Conservation (phyloP, 2,329 filamentous ascomycete genomes). For the Mollisiaceae sp. region DNA sequence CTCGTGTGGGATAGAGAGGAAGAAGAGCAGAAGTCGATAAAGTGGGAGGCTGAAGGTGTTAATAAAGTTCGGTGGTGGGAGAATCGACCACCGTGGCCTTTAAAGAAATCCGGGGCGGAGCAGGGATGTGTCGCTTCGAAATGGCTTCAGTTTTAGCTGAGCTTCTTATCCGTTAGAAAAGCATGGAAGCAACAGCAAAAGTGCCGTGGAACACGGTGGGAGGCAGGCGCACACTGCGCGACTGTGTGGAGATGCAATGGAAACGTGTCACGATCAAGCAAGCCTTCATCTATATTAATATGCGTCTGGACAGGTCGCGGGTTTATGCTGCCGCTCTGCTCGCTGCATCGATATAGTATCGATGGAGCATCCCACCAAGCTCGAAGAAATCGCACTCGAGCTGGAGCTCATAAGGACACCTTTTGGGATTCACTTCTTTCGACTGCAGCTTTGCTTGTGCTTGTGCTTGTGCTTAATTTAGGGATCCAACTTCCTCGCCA, state of each 20-base stretch:
- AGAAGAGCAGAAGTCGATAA: slow-evolving; percentile 14
- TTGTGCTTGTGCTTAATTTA: not conserved
- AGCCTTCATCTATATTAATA: slow-evolving; percentile 10
- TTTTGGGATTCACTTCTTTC: not conserved
- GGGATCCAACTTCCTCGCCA: not conserved
- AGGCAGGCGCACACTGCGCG: not conserved
- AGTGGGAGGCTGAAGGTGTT: slow-evolving; percentile 25
- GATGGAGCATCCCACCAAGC: not conserved
- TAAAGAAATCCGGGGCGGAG: slow-evolving; percentile 17
- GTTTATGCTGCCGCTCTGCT: slow-evolving; percentile 4
- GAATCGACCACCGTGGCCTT: slow-evolving; percentile 24
- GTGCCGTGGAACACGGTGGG: not conserved
- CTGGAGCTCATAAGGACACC: slow-evolving; percentile 3
- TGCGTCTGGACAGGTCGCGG: not conserved
- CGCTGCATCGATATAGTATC: not conserved
- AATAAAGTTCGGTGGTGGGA: slow-evolving; percentile 21
- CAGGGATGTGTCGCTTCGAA: not conserved
- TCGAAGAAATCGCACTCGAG: not conserved
- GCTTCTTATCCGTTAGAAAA: slow-evolving; percentile 9
- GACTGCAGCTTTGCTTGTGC: not conserved
- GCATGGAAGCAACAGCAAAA: slow-evolving; percentile 2
- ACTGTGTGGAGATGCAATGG: not conserved
- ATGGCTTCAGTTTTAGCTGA: slow-evolving; percentile 19
- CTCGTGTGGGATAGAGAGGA: slow-evolving; percentile 30
- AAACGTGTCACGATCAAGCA: slow-evolving; percentile 15